These are phyloP conservation scores for Chaetomidium leptoderma DNA, from an alignment of 495 filamentous ascomycete genomes.

Conservation along the genomic window DNA sequence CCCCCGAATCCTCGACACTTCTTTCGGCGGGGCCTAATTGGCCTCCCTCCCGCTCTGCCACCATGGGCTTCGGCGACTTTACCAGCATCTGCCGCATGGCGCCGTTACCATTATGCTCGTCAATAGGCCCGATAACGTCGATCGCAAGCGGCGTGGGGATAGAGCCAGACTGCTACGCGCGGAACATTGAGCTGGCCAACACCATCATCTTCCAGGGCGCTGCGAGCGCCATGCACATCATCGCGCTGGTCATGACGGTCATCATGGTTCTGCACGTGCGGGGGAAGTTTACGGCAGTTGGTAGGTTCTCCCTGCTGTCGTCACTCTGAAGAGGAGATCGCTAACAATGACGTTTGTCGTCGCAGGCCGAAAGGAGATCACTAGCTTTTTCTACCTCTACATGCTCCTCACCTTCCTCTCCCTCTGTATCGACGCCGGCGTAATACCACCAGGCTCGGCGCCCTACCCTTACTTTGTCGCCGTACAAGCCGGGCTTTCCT, in stretches of 20 bases:
- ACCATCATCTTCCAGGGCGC: constrained; percentile 97
- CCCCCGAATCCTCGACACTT: background rate
- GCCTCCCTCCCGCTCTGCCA: constrained; percentile 19
- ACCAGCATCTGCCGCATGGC: constrained; percentile 78
- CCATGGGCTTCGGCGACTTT: constrained; percentile 91
- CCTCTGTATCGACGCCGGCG: constrained; percentile 87
- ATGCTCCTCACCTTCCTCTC: constrained; percentile 84
- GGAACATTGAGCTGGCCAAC: constrained; percentile 93
- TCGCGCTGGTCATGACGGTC: constrained; percentile 84
- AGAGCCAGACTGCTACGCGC: constrained; percentile 85
- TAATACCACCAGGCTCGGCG: constrained; percentile 73
- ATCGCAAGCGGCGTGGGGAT: constrained; percentile 71
- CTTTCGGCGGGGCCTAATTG: constrained; percentile 13
- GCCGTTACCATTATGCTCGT: constrained; percentile 78
- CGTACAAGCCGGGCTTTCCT: constrained; percentile 83
- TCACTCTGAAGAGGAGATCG: too few relatives aligned
- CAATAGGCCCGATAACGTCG: constrained; percentile 62
- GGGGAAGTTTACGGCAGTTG: constrained; percentile 97
- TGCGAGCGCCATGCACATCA: constrained; percentile 86
- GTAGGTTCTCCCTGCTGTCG: constrained; percentile 55
- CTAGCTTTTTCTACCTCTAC: constrained; percentile 95
- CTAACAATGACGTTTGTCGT: background rate
- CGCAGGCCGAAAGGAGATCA: constrained; percentile 94
- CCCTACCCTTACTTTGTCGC: constrained; percentile 90
- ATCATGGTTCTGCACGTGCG: constrained; percentile 97